Base-by-base conservation (phyloP, 225 moss, liverwort and hornwort species). In the Polytrichum commune region DNA sequence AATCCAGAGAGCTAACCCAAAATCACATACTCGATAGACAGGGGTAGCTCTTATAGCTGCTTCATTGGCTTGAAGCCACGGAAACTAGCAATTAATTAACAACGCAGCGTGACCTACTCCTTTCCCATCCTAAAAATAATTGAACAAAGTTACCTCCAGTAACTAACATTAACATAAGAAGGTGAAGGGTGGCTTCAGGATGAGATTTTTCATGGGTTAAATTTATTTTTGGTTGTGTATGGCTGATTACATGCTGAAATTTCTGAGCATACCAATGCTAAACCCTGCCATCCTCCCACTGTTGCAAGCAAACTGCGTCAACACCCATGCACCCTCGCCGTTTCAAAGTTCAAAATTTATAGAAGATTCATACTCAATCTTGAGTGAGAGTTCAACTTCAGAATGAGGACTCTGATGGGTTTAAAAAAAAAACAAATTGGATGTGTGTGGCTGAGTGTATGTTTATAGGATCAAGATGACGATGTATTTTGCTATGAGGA, bases 401-500 rank as follows among this genome's bases (percentile, higher is more conserved):
- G 46, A 13, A 46, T 46, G 46, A 16, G 46, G 46, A 3, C 16
- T 46, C 13, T 46, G 13, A 46, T 46, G 46, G 13, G 46, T 46
- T 38, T 9, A 38, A 9, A 46, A 46, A 46, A 16, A 46, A 38
- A 0, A 46, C 3, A 46, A 46, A 13, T 60, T 60, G 60, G 23
- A 53, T 5, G 13, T 46, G 46, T 62, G 29, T 72, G 69, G 54
- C 65, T 78, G 80, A 68, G 74, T 70, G 10, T 67, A 46, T 46
- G 46, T 46, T 46, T 46, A 55, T 83, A 93, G 95, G 93, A 74
- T 81, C 86, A 78, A 70, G 85, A 76, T 83, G 93, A 96, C 61
- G 91, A 91, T 38, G 75, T 96, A 18, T 93, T 93, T 74, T 82
- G 78, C 66, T 94, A 92, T 61, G 92, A 98, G 77, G 97, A 98